Percentiles rank a stretch among this genome's conserved stretches.
Evolutionary conservation across 345 rosid genomes (phyloP).

Genomic region (Rubroshorea leprosula): DNA sequence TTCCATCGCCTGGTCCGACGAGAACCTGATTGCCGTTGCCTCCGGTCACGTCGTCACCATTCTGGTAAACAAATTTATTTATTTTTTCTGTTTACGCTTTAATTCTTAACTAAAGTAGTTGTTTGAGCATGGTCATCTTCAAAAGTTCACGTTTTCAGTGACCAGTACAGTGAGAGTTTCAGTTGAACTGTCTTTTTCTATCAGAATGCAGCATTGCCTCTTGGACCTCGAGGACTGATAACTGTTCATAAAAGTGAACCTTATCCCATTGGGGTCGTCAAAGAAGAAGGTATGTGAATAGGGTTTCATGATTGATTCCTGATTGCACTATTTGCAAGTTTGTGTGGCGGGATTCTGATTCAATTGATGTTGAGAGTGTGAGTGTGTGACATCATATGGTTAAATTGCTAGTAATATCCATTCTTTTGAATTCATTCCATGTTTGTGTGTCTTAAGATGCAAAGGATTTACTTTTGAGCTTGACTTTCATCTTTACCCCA

Average conservation of each 20-base stretch:
- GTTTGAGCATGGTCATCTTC: background rate
- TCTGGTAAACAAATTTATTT: slow-evolving; percentile 35
- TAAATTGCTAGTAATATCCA: no score
- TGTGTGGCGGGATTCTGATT: background rate
- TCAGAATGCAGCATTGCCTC: slow-evolving; percentile 82
- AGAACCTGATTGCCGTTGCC: slow-evolving; percentile 84
- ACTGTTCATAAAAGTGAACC: slow-evolving; percentile 45
- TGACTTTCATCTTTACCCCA: background rate
- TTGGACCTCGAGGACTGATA: slow-evolving; percentile 84
- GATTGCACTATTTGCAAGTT: background rate
- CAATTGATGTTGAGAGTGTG: background rate
- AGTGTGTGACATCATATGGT: no score
- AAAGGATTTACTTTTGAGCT: background rate
- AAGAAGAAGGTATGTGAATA: slow-evolving; percentile 44
- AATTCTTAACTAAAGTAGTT: background rate
- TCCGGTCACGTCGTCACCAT: slow-evolving; percentile 79
- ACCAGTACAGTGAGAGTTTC: background rate
- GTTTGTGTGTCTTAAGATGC: background rate
- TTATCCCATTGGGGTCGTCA: slow-evolving; percentile 55
- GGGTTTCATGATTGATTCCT: background rate
- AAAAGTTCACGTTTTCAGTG: background rate
- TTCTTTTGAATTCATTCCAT: no score
- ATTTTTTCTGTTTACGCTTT: background rate
- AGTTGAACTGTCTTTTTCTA: background rate
- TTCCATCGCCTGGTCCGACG: slow-evolving; percentile 91